Base-by-base conservation (phyloP, 768 basidiomycete genomes). In the Lanmaoa pseudosensibilis region DNA sequence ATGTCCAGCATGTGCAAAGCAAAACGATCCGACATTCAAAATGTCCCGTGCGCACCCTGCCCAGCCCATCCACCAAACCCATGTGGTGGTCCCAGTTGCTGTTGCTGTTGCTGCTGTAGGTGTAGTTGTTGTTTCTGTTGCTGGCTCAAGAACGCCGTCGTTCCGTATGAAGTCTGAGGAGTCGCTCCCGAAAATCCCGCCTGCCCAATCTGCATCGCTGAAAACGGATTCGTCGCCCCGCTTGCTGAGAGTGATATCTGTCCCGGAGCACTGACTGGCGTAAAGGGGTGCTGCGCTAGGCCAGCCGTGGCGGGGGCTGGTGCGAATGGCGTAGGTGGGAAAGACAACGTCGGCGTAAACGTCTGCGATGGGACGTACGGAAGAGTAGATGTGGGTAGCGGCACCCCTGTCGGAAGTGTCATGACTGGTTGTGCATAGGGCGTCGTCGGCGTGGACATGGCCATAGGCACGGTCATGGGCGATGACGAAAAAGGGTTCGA, bases 111-210 rank as follows among this genome's bases (percentile, higher is more conserved):
- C 43, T 65, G 46, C 30, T 46, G 47, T 48, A 25, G 7, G 27
- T 50, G 15, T 1, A 50, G 9, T 15, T 39, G 23, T 19, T 39
- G 49, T 10, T 13, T 30, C 25, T 39, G 69, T 18, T 71, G 72
- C 25, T 64, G 67, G 55, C 50, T 57, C 34, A 53, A 27, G 27
- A 58, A 58, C 30, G 64, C 37, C 18, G 58, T 53, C 25, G 58
- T 47, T 39, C 54, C 60, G 49, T 65, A 63, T 12, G 47, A 68
- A 13, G 60, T 56, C 39, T 75, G 76, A 13, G 75, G 69, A 7
- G 70, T 68, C 56, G 58, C 65, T 25, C 58, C 54, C 46, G 63
- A 48, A 27, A 65, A 66, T 13, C 59, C 66, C 2, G 25, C 15
- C 27, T 58, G 67, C 7, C 52, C 55, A 45, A 51, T 51, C 15